Evolutionary conservation across 345 rosid species (phyloP).

Genomic region (Lepidium sativum): DNA sequence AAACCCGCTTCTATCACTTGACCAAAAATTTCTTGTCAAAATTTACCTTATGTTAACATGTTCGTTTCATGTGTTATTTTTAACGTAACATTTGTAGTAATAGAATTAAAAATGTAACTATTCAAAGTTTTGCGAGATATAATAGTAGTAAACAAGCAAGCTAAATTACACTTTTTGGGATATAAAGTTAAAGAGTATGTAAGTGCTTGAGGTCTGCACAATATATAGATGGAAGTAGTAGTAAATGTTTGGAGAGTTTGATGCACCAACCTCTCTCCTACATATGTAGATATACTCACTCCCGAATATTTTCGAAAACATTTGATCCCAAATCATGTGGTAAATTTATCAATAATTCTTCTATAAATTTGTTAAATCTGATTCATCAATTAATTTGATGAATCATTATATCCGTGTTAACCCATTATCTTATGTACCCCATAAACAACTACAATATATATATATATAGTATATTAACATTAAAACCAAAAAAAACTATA

Average conservation of each 20-base stretch:
- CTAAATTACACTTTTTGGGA: neutral
- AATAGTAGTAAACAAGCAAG: neutral
- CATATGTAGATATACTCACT: too few species aligned
- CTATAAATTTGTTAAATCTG: too few species aligned
- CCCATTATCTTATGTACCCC: too few species aligned
- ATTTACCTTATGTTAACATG: too few species aligned
- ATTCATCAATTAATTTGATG: too few species aligned
- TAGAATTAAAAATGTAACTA: neutral
- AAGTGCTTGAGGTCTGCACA: neutral
- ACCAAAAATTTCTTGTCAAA: too few species aligned
- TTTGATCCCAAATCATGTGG: neutral
- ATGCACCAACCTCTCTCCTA: conserved; percentile 3
- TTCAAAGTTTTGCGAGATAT: neutral
- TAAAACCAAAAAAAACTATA: too few species aligned
- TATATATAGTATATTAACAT: too few species aligned
- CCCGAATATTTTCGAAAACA: too few species aligned
- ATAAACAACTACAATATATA: too few species aligned
- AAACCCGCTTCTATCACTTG: too few species aligned
- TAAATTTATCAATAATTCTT: neutral
- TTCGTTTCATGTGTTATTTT: neutral
- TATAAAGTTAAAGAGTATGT: neutral
- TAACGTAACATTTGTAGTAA: neutral
- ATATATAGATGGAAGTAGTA: neutral
- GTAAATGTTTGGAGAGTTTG: conserved; percentile 11
- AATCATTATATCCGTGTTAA: too few species aligned